A percentile compares a stretch with the other conserved stretches of the same genome.
Evolutionary conservation across 139 green algal genomes (phyloP).

Genomic region (Astrephomene gubernaculifera): DNA sequence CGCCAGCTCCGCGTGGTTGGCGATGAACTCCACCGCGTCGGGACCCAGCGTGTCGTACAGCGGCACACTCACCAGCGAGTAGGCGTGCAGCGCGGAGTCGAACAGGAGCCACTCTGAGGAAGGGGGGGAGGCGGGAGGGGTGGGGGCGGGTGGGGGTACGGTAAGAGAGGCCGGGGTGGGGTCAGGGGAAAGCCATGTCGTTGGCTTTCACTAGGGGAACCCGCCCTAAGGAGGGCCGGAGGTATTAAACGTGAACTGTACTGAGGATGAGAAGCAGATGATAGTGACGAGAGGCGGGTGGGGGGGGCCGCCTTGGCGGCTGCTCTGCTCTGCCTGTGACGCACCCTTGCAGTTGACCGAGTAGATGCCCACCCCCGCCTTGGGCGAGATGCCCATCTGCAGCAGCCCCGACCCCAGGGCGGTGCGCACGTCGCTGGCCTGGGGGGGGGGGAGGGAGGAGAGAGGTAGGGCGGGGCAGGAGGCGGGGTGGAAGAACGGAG

Average conservation of each 20-base stretch:
- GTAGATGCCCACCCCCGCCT: slow-evolving; percentile 89
- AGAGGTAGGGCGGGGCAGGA: neutral
- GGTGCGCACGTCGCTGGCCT: slow-evolving; percentile 80
- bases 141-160: too few species aligned
- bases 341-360: slow-evolving; percentile 84
- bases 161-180: neutral
- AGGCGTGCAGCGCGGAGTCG: slow-evolving; percentile 89
- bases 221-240: too few species aligned
- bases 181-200: too few species aligned
- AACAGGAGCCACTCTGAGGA: slow-evolving; percentile 91
- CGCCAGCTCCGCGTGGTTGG: slow-evolving; percentile 92
- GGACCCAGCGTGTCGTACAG: slow-evolving; percentile 98
- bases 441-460: neutral
- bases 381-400: slow-evolving; percentile 82
- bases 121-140: neutral
- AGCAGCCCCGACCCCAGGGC: slow-evolving; percentile 91
- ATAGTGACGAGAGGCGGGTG: too few species aligned
- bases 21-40: slow-evolving; percentile 96
- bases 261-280: too few species aligned
- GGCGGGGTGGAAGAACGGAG: too few species aligned
- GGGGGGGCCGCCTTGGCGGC: too few species aligned
- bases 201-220: too few species aligned
- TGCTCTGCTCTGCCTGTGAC: too few species aligned
- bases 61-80: slow-evolving; percentile 91
- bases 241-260: too few species aligned